These are phyloP conservation scores for Barnettozyma wickerhamii DNA, from an alignment of 805 yeast species.

Conservation along the genomic window DNA sequence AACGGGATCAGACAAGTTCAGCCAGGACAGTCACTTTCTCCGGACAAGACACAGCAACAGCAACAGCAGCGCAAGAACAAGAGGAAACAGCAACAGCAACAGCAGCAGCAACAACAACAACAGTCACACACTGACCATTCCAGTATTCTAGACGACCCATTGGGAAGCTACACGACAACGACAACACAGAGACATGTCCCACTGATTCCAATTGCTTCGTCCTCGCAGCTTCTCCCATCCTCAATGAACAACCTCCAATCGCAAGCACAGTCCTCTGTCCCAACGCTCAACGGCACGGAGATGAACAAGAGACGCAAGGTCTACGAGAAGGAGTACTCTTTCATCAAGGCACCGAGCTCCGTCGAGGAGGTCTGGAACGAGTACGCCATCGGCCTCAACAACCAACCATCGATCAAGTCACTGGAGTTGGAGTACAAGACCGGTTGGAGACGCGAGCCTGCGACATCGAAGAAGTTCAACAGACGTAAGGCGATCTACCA, in stretches of 20 bases:
- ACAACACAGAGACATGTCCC: conserved; percentile 2
- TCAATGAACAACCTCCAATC: background rate
- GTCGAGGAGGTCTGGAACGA: conserved; percentile 55
- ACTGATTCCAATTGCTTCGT: conserved; percentile 6
- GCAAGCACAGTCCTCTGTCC: background rate
- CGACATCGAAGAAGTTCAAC: conserved; percentile 48
- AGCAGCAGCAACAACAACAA: conserved; percentile 6
- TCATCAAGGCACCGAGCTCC: conserved; percentile 40
- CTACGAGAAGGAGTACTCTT: conserved; percentile 31
- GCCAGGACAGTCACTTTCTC: background rate
- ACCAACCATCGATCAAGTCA: conserved; percentile 47
- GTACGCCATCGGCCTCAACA: conserved; percentile 46
- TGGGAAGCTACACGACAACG: conserved; percentile 6
- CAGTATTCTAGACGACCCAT: conserved; percentile 18
- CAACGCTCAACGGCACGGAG: background rate
- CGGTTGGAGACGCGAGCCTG: conserved; percentile 52
- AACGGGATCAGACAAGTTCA: background rate
- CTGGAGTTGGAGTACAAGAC: conserved; percentile 46
- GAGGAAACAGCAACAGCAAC: conserved; percentile 8
- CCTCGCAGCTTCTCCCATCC: conserved; percentile 6
- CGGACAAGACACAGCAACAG: conserved; percentile 5
- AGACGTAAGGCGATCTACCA: conserved; percentile 50
- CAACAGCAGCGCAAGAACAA: conserved; percentile 16
- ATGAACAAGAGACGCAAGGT: conserved; percentile 23
- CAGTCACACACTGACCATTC: conserved; percentile 14